These are phyloP conservation scores for Paraglomus occultum DNA, from an alignment of 192 early-diverging fungal genomes.

Conservation along the genomic window DNA sequence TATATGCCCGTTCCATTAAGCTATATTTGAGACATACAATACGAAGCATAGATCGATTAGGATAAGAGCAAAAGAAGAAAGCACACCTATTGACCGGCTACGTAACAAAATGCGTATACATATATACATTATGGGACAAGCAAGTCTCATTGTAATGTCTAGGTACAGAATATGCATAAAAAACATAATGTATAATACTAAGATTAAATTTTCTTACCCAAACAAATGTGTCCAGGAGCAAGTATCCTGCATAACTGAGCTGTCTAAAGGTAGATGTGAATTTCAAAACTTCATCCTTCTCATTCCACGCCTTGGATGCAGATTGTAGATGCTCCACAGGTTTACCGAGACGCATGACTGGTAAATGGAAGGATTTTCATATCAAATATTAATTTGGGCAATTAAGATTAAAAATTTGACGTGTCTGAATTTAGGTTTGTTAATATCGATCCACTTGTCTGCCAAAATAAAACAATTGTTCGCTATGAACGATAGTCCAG, in stretches of 20 bases:
- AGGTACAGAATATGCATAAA: not conserved
- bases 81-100: not conserved
- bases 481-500: not conserved
- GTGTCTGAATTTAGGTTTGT: not conserved
- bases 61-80: not conserved
- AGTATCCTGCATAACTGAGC: conserved; percentile 59
- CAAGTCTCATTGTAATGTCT: not conserved
- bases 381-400: not conserved
- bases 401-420: not conserved
- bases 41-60: not conserved
- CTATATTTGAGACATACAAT: conserved; percentile 33
- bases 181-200: not conserved
- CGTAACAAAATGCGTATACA: not conserved
- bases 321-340: conserved; percentile 64
- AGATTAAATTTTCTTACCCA: conserved; percentile 48
- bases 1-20: conserved; percentile 57
- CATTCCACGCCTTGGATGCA: conserved; percentile 50
- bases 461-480: not conserved
- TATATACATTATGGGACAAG: not conserved
- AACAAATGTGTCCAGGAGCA: conserved; percentile 57
- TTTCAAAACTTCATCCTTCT: conserved; percentile 61
- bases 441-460: not conserved
- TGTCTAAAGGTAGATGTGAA: conserved; percentile 55
- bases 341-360: conserved; percentile 67
- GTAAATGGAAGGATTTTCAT: not conserved